A percentile compares a stretch with the other conserved stretches of the same genome.
Conservation (phyloP, 495 filamentous ascomycete species). For the Beverwykella pulmonaria region DNA sequence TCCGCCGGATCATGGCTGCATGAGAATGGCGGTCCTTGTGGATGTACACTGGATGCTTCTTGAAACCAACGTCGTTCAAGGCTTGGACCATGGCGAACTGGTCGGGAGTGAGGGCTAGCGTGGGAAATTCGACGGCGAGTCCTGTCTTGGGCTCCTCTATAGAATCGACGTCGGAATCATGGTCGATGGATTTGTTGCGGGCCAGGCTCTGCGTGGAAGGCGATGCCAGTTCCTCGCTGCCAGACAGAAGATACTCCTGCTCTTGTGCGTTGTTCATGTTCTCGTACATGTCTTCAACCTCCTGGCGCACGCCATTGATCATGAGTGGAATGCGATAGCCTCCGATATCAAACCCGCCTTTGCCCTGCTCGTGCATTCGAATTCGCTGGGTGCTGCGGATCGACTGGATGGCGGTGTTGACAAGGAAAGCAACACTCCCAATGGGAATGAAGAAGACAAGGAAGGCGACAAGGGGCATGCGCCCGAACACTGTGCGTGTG, state of each 20-base stretch:
- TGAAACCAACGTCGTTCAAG: conserved; percentile 73
- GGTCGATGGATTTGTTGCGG: background rate
- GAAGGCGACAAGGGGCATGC: conserved; percentile 62
- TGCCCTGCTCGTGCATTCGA: conserved; percentile 70
- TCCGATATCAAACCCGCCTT: conserved; percentile 62
- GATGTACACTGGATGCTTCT: conserved; percentile 85
- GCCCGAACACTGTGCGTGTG: conserved; percentile 43
- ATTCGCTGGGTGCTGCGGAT: conserved; percentile 72
- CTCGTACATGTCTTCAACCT: conserved; percentile 74
- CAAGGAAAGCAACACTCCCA: conserved; percentile 66
- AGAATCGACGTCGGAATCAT: conserved; percentile 6
- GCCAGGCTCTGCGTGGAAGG: background rate
- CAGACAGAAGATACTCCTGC: conserved; percentile 62
- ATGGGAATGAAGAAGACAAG: conserved; percentile 69
- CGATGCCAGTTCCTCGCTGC: conserved; percentile 42
- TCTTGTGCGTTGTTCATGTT: conserved; percentile 64
- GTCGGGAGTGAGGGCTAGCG: conserved; percentile 71
- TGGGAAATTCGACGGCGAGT: conserved; percentile 55
- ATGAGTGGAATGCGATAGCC: conserved; percentile 77
- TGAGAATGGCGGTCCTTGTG: conserved; percentile 79
- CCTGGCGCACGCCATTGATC: conserved; percentile 68
- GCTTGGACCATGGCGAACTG: conserved; percentile 83
- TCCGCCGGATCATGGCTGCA: conserved; percentile 85
- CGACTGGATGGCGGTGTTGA: conserved; percentile 76
- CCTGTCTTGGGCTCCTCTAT: conserved; percentile 12